Conservation (phyloP, 768 basidiomycete species). For the Trametes cingulata region DNA sequence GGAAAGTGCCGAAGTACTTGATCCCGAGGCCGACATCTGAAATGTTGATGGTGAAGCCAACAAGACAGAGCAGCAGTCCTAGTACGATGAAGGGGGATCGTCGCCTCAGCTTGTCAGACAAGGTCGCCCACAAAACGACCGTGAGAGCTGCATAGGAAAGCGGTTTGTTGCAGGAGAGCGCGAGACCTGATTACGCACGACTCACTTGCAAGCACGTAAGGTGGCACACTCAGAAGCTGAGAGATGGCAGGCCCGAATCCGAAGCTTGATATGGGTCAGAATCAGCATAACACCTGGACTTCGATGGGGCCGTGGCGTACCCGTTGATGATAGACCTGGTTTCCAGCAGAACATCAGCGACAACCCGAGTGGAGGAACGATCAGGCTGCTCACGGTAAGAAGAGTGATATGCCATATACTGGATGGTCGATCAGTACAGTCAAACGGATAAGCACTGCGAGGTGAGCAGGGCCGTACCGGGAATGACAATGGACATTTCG, state of each 20-base stretch:
- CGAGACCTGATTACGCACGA: background rate
- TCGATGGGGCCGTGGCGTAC: background rate
- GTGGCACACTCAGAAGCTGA: slow-evolving; percentile 67
- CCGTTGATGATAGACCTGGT: slow-evolving; percentile 18
- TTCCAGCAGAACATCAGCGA: background rate
- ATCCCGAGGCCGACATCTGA: slow-evolving; percentile 49
- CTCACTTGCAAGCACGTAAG: slow-evolving; percentile 60
- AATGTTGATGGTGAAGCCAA: slow-evolving; percentile 68
- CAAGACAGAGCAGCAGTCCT: slow-evolving; percentile 49
- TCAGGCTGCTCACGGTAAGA: slow-evolving; percentile 56
- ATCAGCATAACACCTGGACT: background rate
- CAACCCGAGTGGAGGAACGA: background rate
- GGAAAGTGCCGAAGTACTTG: slow-evolving; percentile 76
- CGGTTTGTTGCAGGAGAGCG: background rate
- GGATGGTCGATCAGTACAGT: background rate
- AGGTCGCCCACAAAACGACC: slow-evolving; percentile 52
- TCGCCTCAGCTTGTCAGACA: slow-evolving; percentile 55
- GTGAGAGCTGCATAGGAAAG: slow-evolving; percentile 44
- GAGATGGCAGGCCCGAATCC: slow-evolving; percentile 57
- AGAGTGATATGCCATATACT: slow-evolving; percentile 67
- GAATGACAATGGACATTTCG: slow-evolving; percentile 31
- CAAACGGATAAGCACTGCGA: background rate
- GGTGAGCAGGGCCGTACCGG: background rate
- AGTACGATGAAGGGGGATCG: slow-evolving; percentile 61
- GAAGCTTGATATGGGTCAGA: slow-evolving; percentile 40